These are phyloP conservation scores for Oryza rufipogon DNA, from an alignment of 176 grass and related monocot species.

Conservation along the genomic window DNA sequence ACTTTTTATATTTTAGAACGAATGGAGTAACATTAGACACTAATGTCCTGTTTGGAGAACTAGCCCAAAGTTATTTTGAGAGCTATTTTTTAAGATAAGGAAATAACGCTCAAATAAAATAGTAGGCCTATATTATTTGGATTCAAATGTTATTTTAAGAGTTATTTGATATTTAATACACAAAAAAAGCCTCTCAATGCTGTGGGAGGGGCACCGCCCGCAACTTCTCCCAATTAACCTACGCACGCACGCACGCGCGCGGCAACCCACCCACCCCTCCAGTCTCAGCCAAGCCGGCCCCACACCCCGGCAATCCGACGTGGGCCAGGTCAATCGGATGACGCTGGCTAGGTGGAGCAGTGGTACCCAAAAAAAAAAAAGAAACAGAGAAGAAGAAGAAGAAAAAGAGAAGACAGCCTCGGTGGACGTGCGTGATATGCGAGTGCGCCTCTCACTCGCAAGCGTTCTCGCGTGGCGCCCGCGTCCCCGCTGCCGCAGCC, in stretches of 20 bases:
- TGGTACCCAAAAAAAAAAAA: not conserved
- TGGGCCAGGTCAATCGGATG: not conserved
- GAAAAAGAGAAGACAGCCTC: not conserved
- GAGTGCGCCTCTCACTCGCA: constrained; percentile 42
- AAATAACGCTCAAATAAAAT: too few relatives aligned
- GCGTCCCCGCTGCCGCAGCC: not conserved
- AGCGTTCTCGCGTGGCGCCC: too few relatives aligned
- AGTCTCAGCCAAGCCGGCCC: not conserved
- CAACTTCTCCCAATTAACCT: not conserved
- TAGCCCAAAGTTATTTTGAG: too few relatives aligned
- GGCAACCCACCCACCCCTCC: not conserved
- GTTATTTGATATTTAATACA: too few relatives aligned
- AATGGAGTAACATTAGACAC: too few relatives aligned
- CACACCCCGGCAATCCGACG: not conserved
- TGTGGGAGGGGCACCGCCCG: not conserved
- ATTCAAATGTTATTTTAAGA: too few relatives aligned
- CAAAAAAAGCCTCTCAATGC: not conserved
- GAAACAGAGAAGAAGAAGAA: too few relatives aligned
- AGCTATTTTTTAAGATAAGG: too few relatives aligned
- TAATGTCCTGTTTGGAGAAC: too few relatives aligned
- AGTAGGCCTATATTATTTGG: too few relatives aligned
- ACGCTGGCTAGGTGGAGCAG: fast-evolving
- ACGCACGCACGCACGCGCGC: not conserved
- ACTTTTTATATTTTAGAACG: too few relatives aligned
- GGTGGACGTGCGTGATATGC: constrained; percentile 33